phyloP scores from a whole-genome alignment of 2,329 filamentous ascomycete species.

The Triangularia setosa region DNA sequence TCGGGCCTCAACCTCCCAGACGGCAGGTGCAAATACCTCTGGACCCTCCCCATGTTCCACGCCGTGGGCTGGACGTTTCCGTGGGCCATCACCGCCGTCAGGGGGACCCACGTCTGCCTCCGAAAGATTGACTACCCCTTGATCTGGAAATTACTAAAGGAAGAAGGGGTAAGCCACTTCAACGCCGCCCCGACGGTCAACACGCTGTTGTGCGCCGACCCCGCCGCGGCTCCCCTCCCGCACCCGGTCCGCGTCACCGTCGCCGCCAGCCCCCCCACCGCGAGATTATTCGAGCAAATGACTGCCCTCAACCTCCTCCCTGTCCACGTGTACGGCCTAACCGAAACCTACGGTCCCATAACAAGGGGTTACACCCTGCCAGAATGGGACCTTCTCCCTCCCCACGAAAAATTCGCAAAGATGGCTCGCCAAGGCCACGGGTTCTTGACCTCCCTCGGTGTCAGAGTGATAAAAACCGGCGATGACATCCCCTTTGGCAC shows the following conservation, averaged over 20 bases:
- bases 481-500: conserved; percentile 64
- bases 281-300: conserved; percentile 93
- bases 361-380: conserved; percentile 90
- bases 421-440: conserved; percentile 96
- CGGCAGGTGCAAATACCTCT: conserved; percentile 76
- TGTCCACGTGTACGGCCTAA: conserved; percentile 87
- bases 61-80: conserved; percentile 81
- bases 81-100: conserved; percentile 87
- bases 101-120: conserved; percentile 92
- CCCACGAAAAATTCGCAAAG: conserved; percentile 73
- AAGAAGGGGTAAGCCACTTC: conserved; percentile 88
- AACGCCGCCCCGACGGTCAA: conserved; percentile 96
- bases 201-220: conserved; percentile 78
- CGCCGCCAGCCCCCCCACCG: conserved; percentile 84
- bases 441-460: conserved; percentile 77
- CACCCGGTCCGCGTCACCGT: conserved; percentile 81
- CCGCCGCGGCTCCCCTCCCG: conserved; percentile 67
- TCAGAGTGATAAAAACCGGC: conserved; percentile 68
- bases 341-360: conserved; percentile 90
- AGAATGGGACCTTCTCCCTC: conserved; percentile 70
- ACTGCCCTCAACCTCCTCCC: conserved; percentile 73
- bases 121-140: conserved; percentile 92
- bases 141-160: conserved; percentile 85
- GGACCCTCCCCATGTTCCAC: conserved; percentile 87
- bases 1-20: conserved; percentile 71